Evolutionary conservation across 148 eudicot genomes (phyloP), one percentile per base, ranked within the genome.

Genomic region (Nyssa sinensis): DNA sequence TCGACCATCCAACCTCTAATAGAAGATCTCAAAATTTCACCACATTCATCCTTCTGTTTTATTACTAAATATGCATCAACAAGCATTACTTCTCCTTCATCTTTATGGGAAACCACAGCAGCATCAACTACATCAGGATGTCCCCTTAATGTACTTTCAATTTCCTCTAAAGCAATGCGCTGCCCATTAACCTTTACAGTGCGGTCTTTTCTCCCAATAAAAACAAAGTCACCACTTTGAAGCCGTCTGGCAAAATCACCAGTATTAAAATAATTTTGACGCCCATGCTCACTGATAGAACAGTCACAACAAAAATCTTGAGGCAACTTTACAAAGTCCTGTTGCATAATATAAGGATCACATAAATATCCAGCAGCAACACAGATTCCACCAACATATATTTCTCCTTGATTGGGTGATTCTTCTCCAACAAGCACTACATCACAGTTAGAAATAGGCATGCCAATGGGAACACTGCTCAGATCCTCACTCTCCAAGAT

Each of bases 121-220:
- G 89, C 92, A 79, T 92, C 92, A 76, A 69, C 80, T 61, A 92
- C 82, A 70, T 80, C 77, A 16, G 79, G 88, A 69, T 92, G 87
- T 69, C 77, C 84, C 80, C 92, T 86, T 60, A 94, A 70, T 25
- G 84, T 78, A 74, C 73, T 67, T 83, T 94, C 98, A 51, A 94
- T 86, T 77, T 94, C 98, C 75, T 92, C 98, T 64, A 92, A 80
- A 31, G 91, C 89, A 77, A 94, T 79, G 19, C 97, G 95, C 66
- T 94, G 93, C 39, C 98, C 98, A 80, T 87, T 92, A 76, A 94
- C 75, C 78, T 94, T 94, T 59, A 92, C 64, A 21, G 67, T 84
- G 64, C 98, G 93, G 66, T 94, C 98, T 78, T 88, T 85, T 82
- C 98, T 90, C 74, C 98, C 98, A 62, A 85, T 68, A 77, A 87